Evolutionary conservation across 116 monocot genomes (phyloP), one percentile per base, ranked within the genome.

Genomic region (Dioscorea cayenensis): DNA sequence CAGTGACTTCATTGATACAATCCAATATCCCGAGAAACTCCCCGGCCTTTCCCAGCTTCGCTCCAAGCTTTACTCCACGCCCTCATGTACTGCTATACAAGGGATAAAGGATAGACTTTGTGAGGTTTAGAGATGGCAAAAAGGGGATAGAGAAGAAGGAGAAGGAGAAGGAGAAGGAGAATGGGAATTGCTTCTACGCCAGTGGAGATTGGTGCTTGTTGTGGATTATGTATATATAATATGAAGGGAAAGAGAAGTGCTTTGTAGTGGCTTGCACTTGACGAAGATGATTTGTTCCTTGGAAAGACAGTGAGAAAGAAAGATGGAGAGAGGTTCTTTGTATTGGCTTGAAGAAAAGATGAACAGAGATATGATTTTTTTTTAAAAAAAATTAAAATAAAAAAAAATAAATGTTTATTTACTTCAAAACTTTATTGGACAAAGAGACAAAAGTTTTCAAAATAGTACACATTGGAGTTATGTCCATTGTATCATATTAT

Each of bases 1-100:
- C 78, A 5, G 81, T 79, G 79, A 92, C 77, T 65, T 95, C 95
- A 92, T 92, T 87, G 81, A 95, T 72, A 77, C 95, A 95, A 60
- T 84, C 79, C 73, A 90, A 74, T 28, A 94, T 35, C 38, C 87
- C 85, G 77, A 76, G 69, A 62, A 77, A 60, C 77, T 83, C 79
- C 69, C 83, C 84, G 19, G 71, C 27, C 84, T 84, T 88, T 82
- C 88, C 88, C 88, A 84, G 84, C 67, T 81, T 88, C 62, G 68
- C 69, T 75, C 13, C 58, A 51, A 6, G 23, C 27, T 14, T 29
- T 50, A 37, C 36, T 60, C 78, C 69, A 38, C 71, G 32, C 49
- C 64, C 51, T 51, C 60, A 36, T 35, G 13, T 58, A 58, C 43
- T 0, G 43, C 43, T 43, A 43, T 9, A 8, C 8, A 3, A 27